Conservation (phyloP, 495 filamentous ascomycete genomes). For the Aspergillus ostianus region DNA sequence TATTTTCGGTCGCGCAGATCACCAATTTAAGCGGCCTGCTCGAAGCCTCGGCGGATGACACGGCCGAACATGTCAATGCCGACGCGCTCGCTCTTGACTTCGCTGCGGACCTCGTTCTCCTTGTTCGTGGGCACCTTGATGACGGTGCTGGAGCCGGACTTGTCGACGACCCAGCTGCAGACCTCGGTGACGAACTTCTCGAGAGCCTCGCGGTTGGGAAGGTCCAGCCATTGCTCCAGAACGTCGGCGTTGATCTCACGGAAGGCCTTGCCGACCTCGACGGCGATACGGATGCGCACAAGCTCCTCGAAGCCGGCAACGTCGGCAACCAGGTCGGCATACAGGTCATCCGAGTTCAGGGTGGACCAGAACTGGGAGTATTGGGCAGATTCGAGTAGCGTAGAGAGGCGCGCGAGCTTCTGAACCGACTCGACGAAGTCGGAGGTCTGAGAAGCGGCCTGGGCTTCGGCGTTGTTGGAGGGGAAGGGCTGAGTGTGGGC, state of each 20-base stretch:
- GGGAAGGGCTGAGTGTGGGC: slow-evolving; percentile 64
- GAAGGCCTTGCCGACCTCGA: slow-evolving; percentile 83
- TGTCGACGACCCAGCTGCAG: slow-evolving; percentile 80
- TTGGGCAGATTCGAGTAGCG: slow-evolving; percentile 78
- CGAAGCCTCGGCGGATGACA: slow-evolving; percentile 84
- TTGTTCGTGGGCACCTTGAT: slow-evolving; percentile 85
- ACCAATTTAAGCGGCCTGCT: slow-evolving; percentile 69
- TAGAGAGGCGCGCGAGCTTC: slow-evolving; percentile 81
- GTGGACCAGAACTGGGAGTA: slow-evolving; percentile 93
- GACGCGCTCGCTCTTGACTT: slow-evolving; percentile 93
- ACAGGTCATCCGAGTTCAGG: slow-evolving; percentile 90
- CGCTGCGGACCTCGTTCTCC: slow-evolving; percentile 98
- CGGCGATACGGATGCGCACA: slow-evolving; percentile 86
- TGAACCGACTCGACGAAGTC: slow-evolving; percentile 77
- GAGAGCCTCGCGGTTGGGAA: slow-evolving; percentile 66
- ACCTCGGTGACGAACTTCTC: slow-evolving; percentile 78
- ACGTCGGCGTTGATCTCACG: slow-evolving; percentile 74
- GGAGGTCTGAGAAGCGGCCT: slow-evolving; percentile 64
- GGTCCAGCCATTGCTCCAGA: slow-evolving; percentile 84
- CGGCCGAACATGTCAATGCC: slow-evolving; percentile 73
- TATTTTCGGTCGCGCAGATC: slow-evolving; percentile 9
- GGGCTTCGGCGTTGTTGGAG: slow-evolving; percentile 49
- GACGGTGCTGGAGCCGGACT: slow-evolving; percentile 34
- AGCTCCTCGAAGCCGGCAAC: slow-evolving; percentile 96
- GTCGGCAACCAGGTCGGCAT: slow-evolving; percentile 92